These are phyloP conservation scores for Monsonia emarginata DNA, from an alignment of 441 rosid genomes.

Conservation along the genomic window DNA sequence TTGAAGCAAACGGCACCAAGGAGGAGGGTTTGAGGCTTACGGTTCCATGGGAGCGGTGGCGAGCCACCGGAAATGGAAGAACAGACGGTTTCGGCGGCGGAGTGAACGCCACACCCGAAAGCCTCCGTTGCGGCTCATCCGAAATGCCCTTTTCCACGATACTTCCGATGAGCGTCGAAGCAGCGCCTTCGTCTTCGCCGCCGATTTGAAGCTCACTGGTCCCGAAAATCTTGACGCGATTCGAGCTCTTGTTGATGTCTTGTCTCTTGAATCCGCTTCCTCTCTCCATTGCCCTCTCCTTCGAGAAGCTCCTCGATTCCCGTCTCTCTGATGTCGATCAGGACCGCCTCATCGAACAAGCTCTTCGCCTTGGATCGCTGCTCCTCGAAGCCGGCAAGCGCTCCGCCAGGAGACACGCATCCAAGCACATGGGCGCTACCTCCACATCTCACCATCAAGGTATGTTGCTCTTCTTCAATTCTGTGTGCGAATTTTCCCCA, in stretches of 20 bases:
- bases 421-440: no score
- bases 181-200: conserved; percentile 25
- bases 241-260: conserved; percentile 10
- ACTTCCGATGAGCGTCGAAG: conserved; percentile 46
- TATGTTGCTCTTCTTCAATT: no score
- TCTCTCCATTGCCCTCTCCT: conserved; percentile 21
- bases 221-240: conserved; percentile 14
- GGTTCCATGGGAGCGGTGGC: conserved; percentile 85
- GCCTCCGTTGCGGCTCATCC: conserved; percentile 22
- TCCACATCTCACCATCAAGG: no score
- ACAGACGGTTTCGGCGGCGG: conserved; percentile 51
- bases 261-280: conserved; percentile 9
- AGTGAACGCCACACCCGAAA: conserved; percentile 21
- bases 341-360: no score
- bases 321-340: no score
- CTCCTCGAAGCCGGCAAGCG: no score
- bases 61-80: conserved; percentile 78
- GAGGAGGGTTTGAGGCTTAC: conserved; percentile 31
- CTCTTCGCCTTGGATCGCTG: no score
- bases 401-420: no score
- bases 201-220: conserved; percentile 19
- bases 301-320: no score
- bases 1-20: background rate
- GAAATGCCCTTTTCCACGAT: conserved; percentile 64
- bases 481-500: no score